Evolutionary conservation across 2,329 filamentous ascomycete genomes (phyloP).

Genomic region (Lachnellula cervina): DNA sequence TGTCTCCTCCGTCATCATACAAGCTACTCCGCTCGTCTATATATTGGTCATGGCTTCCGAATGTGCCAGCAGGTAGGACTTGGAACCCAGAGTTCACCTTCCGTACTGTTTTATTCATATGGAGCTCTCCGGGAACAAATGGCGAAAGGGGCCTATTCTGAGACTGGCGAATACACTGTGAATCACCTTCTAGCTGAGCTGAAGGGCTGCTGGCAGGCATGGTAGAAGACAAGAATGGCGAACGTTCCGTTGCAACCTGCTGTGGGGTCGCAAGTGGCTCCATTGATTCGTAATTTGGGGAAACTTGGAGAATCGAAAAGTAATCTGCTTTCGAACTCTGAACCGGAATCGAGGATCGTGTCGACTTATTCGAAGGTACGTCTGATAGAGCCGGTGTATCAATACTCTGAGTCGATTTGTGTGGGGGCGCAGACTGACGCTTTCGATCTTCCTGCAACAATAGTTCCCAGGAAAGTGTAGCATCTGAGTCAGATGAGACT

Average conservation of each 20-base stretch:
- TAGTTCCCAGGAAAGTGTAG: slow-evolving; percentile 21
- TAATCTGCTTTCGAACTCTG: slow-evolving; percentile 20
- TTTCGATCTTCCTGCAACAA: slow-evolving; percentile 1
- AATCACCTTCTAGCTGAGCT: slow-evolving; percentile 3
- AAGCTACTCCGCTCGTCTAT: slow-evolving; percentile 6
- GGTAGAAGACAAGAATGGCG: background rate
- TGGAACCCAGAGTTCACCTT: slow-evolving; percentile 38
- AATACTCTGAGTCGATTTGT: background rate
- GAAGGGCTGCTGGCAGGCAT: background rate
- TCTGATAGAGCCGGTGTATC: background rate
- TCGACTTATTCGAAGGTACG: slow-evolving; percentile 3
- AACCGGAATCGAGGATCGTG: slow-evolving; percentile 4
- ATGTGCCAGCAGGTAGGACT: slow-evolving; percentile 37
- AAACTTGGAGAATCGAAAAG: slow-evolving; percentile 17
- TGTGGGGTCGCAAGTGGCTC: slow-evolving; percentile 21
- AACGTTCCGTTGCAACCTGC: slow-evolving; percentile 1
- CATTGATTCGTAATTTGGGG: slow-evolving; percentile 11
- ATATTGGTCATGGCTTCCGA: slow-evolving; percentile 17
- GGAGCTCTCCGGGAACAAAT: slow-evolving; percentile 34
- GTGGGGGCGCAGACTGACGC: slow-evolving; percentile 1
- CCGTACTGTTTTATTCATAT: slow-evolving; percentile 33
- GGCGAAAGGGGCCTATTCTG: slow-evolving; percentile 21
- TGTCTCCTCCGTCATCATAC: slow-evolving; percentile 16
- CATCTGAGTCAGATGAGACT: slow-evolving; percentile 28
- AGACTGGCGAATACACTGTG: slow-evolving; percentile 7